A percentile compares a stretch with the other conserved stretches of the same genome.
These are phyloP conservation scores for Apophysomyces variabilis DNA, from an alignment of 371 early-diverging fungal genomes.

Conservation along the genomic window DNA sequence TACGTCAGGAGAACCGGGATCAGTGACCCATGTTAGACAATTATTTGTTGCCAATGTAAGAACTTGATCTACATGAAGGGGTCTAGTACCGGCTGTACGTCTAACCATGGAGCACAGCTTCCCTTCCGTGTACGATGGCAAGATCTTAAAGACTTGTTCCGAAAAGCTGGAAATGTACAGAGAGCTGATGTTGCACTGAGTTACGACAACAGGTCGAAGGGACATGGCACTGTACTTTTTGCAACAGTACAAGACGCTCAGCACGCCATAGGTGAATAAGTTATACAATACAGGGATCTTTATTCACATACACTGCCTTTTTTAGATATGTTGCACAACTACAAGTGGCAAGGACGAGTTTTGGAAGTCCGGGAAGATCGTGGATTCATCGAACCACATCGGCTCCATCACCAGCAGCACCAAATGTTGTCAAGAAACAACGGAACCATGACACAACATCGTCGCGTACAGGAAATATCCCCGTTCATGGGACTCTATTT, in stretches of 20 bases:
- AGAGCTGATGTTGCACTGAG: conserved; percentile 77
- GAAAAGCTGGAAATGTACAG: conserved; percentile 73
- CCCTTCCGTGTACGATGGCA: conserved; percentile 82
- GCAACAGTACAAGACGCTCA: conserved; percentile 69
- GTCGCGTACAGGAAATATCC: neutral
- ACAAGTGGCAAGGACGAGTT: conserved; percentile 72
- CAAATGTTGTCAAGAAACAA: neutral
- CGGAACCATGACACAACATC: neutral
- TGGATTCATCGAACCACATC: conserved; percentile 33
- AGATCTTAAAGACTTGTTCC: conserved; percentile 83
- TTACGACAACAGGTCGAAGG: conserved; percentile 69
- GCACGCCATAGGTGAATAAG: conserved; percentile 64
- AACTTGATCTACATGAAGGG: neutral
- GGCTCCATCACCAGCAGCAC: neutral
- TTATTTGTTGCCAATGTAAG: conserved; percentile 33
- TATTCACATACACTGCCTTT: conserved; percentile 4
- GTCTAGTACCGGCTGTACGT: neutral
- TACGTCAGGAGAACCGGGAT: conserved; percentile 1
- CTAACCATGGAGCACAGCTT: conserved; percentile 47
- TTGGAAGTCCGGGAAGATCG: conserved; percentile 77
- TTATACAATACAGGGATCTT: conserved; percentile 1
- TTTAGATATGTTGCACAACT: conserved; percentile 68
- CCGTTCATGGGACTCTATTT: neutral
- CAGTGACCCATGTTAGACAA: conserved; percentile 28
- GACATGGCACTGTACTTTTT: conserved; percentile 79